Percentiles rank a stretch among this genome's conserved stretches.
Conservation (phyloP, 148 eudicot genomes). For the Camellia lanceoleosa region DNA sequence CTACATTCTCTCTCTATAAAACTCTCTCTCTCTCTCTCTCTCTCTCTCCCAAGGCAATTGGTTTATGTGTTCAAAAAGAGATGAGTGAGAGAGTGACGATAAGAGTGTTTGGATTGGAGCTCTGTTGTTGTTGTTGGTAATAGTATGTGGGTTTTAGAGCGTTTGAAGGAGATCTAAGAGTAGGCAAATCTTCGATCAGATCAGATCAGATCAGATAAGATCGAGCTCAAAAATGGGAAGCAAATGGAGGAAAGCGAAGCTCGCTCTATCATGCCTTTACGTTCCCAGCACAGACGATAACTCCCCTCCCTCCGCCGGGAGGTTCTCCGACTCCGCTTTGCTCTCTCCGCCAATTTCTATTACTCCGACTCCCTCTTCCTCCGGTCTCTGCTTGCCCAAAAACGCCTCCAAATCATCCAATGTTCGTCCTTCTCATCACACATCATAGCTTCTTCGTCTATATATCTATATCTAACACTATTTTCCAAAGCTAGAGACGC, state of each 20-base stretch:
- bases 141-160: neutral
- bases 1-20: too few relatives aligned
- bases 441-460: too few relatives aligned
- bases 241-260: conserved; percentile 70
- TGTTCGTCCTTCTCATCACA: conserved; percentile 7
- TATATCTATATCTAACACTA: neutral
- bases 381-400: conserved; percentile 39
- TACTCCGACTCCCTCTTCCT: conserved; percentile 43
- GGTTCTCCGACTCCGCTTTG: conserved; percentile 31
- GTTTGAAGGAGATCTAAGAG: neutral
- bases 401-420: conserved; percentile 35
- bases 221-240: conserved; percentile 35
- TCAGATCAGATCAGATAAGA: neutral
- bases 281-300: conserved; percentile 39
- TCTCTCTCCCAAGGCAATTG: neutral
- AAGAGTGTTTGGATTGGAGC: neutral
- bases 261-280: conserved; percentile 50
- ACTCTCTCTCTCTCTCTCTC: too few relatives aligned
- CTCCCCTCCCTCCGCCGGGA: conserved; percentile 31
- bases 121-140: neutral
- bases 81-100: neutral
- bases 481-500: neutral
- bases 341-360: conserved; percentile 25
- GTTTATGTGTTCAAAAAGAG: neutral
- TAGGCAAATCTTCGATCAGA: neutral